Evolutionary conservation across 495 filamentous ascomycete species (phyloP), one percentile per base, ranked within the genome.

Genomic region (Beverwykella pulmonaria): DNA sequence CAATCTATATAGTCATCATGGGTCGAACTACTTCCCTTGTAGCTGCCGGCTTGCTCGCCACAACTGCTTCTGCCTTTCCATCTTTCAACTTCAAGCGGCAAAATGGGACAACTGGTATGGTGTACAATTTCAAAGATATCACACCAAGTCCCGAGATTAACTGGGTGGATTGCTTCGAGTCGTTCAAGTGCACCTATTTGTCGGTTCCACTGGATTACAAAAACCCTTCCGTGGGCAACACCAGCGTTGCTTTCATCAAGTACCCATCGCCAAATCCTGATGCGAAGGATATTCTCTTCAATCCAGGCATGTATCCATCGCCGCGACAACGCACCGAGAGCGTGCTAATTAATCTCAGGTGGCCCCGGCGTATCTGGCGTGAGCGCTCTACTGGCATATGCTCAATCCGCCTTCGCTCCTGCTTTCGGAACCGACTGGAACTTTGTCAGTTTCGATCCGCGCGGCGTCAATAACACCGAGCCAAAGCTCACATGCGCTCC

Each of bases 391-490:
- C 10, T 25, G 10, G 59, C 4, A 7, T 5, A 12, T 34, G 30
- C 5, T 4, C 30, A 34, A 12, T n/a, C n/a, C n/a, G 52, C 73
- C 20, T 63, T 71, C 17, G 49, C 63, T 19, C 30, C 64, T 1
- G 25, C 22, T 7, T 5, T 53, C 6, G 75, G 71, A 20, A 52
- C 67, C 10, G 26, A 23, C 1, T 83, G 79, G 65, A 84, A 87
- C 55, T 78, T 86, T n/a, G 75, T 87, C 76, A 79, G 80, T 69
- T 82, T 74, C 72, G 83, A 86, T 29, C 77, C 77, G 0, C 72
- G 80, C 4, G 82, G 59, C 53, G 74, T 70, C 68, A 80, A 69
- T 32, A 59, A 59, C n/a, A 63, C 22, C 49, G 70, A 32, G 63
- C 81, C 71, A 30, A 67, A 72, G 0, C 74, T 80, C 32, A 75